Evolutionary conservation across 192 early-diverging fungal genomes (phyloP).

Genomic region (Coemansia sp.): DNA sequence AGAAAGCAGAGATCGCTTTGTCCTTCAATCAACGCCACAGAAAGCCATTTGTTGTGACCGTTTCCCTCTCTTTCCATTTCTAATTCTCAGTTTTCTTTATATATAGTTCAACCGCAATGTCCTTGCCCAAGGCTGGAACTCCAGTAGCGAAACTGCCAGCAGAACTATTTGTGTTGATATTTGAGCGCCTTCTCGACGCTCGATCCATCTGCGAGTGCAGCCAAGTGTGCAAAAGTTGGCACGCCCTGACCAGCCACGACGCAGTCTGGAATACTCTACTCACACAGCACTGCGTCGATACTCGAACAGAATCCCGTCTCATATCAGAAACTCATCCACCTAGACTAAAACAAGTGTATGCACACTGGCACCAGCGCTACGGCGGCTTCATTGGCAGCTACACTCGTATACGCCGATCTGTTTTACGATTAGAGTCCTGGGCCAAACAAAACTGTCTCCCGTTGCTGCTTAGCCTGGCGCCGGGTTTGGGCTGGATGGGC

Average conservation of each 20-base stretch:
- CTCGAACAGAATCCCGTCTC: neutral
- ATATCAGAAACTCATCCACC: neutral
- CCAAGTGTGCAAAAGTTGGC: slow-evolving; percentile 36
- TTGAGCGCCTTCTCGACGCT: slow-evolving; percentile 22
- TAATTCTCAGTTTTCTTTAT: neutral
- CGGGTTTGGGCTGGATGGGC: slow-evolving; percentile 47
- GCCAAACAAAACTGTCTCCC: slow-evolving; percentile 16
- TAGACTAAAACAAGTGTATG: slow-evolving; percentile 23
- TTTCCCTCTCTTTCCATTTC: neutral
- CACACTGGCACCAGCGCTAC: slow-evolving; percentile 32
- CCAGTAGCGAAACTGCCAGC: slow-evolving; percentile 17
- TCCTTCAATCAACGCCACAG: neutral
- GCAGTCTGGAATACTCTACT: slow-evolving; percentile 34
- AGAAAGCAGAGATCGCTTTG: neutral
- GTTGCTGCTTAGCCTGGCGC: slow-evolving; percentile 32
- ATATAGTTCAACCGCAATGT: neutral
- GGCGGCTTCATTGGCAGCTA: slow-evolving; percentile 42
- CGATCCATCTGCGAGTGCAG: slow-evolving; percentile 39
- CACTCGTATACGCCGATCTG: slow-evolving; percentile 38
- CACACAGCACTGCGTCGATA: slow-evolving; percentile 10
- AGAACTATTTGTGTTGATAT: slow-evolving; percentile 32
- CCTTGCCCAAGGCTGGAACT: neutral
- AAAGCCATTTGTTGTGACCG: too few relatives aligned
- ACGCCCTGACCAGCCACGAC: slow-evolving; percentile 23
- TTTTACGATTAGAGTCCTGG: slow-evolving; percentile 34